phyloP scores from a whole-genome alignment of 2,329 filamentous ascomycete genomes.

The Magnaporthiopsis poae region DNA sequence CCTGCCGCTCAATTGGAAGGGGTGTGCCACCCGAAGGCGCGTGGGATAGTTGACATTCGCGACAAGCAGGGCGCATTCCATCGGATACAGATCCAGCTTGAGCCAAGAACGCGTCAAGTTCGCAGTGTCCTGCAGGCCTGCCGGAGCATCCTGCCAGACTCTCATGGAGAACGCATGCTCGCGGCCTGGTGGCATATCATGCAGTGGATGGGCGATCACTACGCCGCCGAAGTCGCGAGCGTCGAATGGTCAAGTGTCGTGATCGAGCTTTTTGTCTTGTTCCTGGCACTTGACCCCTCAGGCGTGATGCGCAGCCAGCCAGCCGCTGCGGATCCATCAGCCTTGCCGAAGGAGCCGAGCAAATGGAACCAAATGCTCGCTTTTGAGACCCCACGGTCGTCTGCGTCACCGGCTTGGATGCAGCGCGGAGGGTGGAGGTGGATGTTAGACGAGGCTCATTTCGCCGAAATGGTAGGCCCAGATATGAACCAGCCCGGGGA shows the following conservation, averaged over 20 bases:
- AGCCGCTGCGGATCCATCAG: constrained; percentile 11
- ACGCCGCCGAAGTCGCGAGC: constrained; percentile 32
- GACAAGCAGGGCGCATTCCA: constrained; percentile 55
- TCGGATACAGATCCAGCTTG: constrained; percentile 57
- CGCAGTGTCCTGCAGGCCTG: constrained; percentile 51
- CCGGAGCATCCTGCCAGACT: constrained; percentile 52
- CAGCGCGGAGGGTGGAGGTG: constrained; percentile 60
- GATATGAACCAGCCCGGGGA: neutral
- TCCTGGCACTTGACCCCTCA: constrained; percentile 28
- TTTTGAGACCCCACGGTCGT: constrained; percentile 37
- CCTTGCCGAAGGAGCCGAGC: neutral
- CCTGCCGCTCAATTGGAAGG: constrained; percentile 38
- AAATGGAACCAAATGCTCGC: constrained; percentile 40
- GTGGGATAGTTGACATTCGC: constrained; percentile 55
- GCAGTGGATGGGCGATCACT: constrained; percentile 48
- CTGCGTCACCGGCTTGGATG: constrained; percentile 47
- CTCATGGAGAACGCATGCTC: constrained; percentile 50
- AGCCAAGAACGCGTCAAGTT: constrained; percentile 55
- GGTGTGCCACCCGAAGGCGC: constrained; percentile 47
- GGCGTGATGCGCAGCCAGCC: constrained; percentile 22
- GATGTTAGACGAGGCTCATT: constrained; percentile 46
- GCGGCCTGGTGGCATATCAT: constrained; percentile 65
- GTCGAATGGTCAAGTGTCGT: constrained; percentile 61
- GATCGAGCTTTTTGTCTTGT: constrained; percentile 54
- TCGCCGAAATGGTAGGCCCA: constrained; percentile 2